Base-by-base conservation (phyloP, 192 early-diverging fungal genomes). In the Rhizoclosmatium sp. region DNA sequence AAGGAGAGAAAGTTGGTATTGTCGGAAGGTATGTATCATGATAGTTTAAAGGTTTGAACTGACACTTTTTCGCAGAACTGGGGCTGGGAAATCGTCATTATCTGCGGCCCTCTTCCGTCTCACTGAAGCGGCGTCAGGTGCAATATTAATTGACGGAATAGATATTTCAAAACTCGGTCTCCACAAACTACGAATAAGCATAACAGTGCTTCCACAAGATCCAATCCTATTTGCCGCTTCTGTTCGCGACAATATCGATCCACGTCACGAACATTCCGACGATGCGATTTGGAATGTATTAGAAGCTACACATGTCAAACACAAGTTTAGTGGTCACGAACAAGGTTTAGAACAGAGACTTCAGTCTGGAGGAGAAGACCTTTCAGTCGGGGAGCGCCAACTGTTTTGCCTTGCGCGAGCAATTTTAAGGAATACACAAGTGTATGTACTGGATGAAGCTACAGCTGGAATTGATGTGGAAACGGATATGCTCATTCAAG, bases 201-300 rank as follows among this genome's bases (percentile, higher is more conserved):
- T 65, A 10, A 10, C 19, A 65, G 31, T 65, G 10, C 10, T 65
- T 65, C 62, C 62, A 10, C 62, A 65, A 40, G 9, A 9, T 10
- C 62, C 62, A 10, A 23, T 40, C 31, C 23, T 65, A 10, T 65
- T 65, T 65, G 62, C 31, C 31, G 89, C 54, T n/a, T 62, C 71
- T 0, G 60, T 73, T 41, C 71, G 71, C 2, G 23, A 10, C 54
- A 73, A 73, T 61, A 2, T 73, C 23, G 58, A 73, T 46, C 71
- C 49, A 19, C 40, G 61, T 10, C 14, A 21, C 10, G 19, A 61
- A 19, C n/a, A 41, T 39, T 12, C 10, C 73, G 83, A 84, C 46
- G 83, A 71, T 0, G 89, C 91, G 45, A 68, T 96, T 49, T 96
- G 94, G 94, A 51, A 82, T 2, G 90, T 86, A 0, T 80, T 96